Percentiles rank a stretch among this genome's conserved stretches.
Conservation (phyloP, 352 stramenopile genomes). For the Pythium brassicae region DNA sequence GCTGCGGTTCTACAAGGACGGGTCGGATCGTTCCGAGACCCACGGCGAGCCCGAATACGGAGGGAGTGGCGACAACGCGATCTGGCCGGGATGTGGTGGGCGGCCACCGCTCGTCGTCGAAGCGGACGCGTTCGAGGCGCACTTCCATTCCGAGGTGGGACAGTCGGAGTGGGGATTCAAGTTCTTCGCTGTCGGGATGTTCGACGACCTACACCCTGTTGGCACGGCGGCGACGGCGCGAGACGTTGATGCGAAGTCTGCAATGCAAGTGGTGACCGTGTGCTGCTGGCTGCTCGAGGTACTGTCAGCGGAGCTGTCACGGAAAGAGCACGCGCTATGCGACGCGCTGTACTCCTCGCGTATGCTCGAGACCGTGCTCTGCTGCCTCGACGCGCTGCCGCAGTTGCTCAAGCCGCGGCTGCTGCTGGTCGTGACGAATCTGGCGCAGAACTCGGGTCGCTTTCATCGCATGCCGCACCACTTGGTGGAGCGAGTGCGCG, state of each 20-base stretch:
- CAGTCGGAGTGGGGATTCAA: slow-evolving; percentile 91
- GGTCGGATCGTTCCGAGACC: slow-evolving; percentile 34
- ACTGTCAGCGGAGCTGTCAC: slow-evolving; percentile 1
- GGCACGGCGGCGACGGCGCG: slow-evolving; percentile 3
- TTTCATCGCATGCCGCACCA: slow-evolving; percentile 35
- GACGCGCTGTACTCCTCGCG: slow-evolving; percentile 22
- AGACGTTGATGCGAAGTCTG: slow-evolving; percentile 3
- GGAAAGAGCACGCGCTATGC: background rate
- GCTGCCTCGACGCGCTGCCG: slow-evolving; percentile 29
- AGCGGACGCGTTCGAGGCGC: slow-evolving; percentile 62
- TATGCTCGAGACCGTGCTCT: slow-evolving; percentile 29
- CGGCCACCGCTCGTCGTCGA: slow-evolving; percentile 70
- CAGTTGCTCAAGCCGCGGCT: slow-evolving; percentile 33
- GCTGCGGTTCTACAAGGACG: slow-evolving; percentile 64
- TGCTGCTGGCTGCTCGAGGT: slow-evolving; percentile 32
- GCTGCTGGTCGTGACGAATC: slow-evolving; percentile 36
- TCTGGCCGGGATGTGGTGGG: slow-evolving; percentile 72
- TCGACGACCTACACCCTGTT: slow-evolving; percentile 20
- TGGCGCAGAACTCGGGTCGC: slow-evolving; percentile 25
- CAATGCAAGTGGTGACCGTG: slow-evolving; percentile 26
- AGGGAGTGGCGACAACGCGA: slow-evolving; percentile 59
- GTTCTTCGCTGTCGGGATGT: slow-evolving; percentile 69
- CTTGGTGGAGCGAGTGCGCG: slow-evolving; percentile 35
- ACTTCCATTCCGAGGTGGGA: slow-evolving; percentile 79
- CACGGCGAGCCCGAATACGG: slow-evolving; percentile 58